Percentiles rank a stretch among this genome's conserved stretches.
Evolutionary conservation across 208 protist species (phyloP).

Genomic region (Leishmania braziliensis): DNA sequence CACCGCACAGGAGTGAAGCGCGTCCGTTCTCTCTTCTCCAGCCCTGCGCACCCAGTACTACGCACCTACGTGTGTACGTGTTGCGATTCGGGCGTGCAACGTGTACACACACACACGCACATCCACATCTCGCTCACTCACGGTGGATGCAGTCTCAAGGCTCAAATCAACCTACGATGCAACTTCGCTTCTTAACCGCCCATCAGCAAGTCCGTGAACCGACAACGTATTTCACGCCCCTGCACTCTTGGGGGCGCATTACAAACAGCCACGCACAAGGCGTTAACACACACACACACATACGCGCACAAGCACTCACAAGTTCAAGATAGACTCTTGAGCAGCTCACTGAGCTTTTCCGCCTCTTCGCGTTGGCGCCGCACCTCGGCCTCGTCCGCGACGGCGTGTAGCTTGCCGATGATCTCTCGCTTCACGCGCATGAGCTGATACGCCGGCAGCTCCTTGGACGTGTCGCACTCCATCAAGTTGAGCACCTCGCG

Average conservation of each 20-base stretch:
- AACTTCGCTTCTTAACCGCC: background rate
- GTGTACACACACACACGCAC: background rate
- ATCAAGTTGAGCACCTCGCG: constrained; percentile 61
- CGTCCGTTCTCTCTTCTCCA: background rate
- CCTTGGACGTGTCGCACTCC: constrained; percentile 62
- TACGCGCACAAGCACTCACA: background rate
- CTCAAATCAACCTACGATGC: too few species aligned
- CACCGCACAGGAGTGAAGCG: background rate
- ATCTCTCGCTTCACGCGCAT: constrained; percentile 78
- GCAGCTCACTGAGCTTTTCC: constrained; percentile 36
- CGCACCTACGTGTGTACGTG: background rate
- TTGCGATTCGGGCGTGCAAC: background rate
- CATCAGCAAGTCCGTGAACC: background rate
- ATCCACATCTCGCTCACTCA: background rate
- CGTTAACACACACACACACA: background rate
- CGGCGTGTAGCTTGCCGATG: constrained; percentile 67
- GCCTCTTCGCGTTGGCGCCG: constrained; percentile 68
- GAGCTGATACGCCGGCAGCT: constrained; percentile 75
- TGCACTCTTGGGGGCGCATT: background rate
- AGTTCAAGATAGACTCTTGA: constrained; percentile 24
- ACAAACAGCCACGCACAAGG: background rate
- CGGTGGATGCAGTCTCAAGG: background rate
- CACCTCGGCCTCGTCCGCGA: constrained; percentile 69
- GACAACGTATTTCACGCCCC: background rate
- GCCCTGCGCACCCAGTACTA: background rate